Evolutionary conservation across 495 filamentous ascomycete species (phyloP), one percentile per base, ranked within the genome.

Genomic region (Aspergillus sclerotiicarbonarius): DNA sequence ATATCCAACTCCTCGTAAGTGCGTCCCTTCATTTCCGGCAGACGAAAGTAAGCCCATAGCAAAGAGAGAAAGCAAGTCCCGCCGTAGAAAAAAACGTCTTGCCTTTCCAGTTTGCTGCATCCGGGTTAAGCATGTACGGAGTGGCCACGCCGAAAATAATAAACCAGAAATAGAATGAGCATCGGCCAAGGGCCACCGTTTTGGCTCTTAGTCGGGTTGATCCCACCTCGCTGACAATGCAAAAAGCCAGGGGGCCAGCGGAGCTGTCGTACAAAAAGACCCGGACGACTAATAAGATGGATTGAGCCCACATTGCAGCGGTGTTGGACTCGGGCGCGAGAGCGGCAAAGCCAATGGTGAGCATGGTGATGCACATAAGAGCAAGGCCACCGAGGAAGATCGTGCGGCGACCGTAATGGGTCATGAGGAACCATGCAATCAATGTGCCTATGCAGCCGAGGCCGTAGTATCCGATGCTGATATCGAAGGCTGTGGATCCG

Each of bases 401-500:
- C 8, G 68, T 71, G 16, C 81, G 78, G 8, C 83, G 72, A 6
- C 83, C 83, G 31, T 77, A 59, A 8, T 58, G 21, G 4, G 37
- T 41, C 63, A 85, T 77, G 16, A 84, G 60, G 37, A 78, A 75
- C 82, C 81, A 84, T 16, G 79, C 80, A 0, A 71, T 60, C 12
- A 81, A 41, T 0, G 82, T 83, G 8, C 81, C 82, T 4, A 84
- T 60, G 37, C 80, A 72, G 13, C 77, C 81, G 4, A 85, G 69
- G 4, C 69, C 79, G 35, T 71, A 68, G 10, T 65, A 67, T 25
- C 70, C 80, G 4, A 80, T 51, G 15, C 55, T 57, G 13, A 80
- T 19, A 29, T 62, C 54, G 60, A 60, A 76, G 4, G 66, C 50
- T 3, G 64, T 30, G 6, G 41, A 12, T 18, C 67, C 51, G 44